These are phyloP conservation scores for Pseudopithomyces maydicus DNA, from an alignment of 2,329 filamentous ascomycete genomes.

Conservation along the genomic window DNA sequence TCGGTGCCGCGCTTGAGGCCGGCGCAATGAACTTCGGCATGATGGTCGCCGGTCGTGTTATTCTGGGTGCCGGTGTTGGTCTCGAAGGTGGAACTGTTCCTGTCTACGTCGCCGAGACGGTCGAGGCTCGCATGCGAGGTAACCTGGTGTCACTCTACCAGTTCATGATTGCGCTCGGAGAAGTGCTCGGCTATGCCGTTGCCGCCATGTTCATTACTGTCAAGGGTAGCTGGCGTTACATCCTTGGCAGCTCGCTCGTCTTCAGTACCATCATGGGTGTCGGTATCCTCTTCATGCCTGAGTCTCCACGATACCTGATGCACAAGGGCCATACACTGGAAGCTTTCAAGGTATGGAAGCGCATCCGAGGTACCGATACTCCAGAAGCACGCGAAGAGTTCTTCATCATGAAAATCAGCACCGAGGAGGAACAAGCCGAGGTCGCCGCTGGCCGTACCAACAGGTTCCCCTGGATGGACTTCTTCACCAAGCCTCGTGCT, in stretches of 20 bases:
- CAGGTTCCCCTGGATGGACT: constrained; percentile 72
- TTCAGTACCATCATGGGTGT: constrained; percentile 68
- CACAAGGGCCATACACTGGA: constrained; percentile 66
- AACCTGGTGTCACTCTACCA: constrained; percentile 77
- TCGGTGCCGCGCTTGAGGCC: constrained; percentile 71
- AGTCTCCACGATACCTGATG: constrained; percentile 71
- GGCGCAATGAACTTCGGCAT: constrained; percentile 72
- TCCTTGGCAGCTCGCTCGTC: constrained; percentile 72
- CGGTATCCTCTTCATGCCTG: constrained; percentile 74
- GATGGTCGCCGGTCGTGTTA: constrained; percentile 71
- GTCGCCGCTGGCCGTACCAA: constrained; percentile 58
- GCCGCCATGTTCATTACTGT: constrained; percentile 76
- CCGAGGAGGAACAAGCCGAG: constrained; percentile 61
- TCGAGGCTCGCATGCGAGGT: constrained; percentile 69
- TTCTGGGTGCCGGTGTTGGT: constrained; percentile 73
- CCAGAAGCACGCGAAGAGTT: constrained; percentile 70
- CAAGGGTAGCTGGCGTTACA: constrained; percentile 73
- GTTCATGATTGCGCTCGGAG: constrained; percentile 75
- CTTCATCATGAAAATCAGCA: constrained; percentile 70
- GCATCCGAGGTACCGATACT: constrained; percentile 66
- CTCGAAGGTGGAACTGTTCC: constrained; percentile 76
- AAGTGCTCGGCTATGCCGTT: constrained; percentile 74
- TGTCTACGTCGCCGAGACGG: constrained; percentile 75
- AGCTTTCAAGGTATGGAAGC: constrained; percentile 73
- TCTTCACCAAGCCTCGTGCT: constrained; percentile 70